Base-by-base conservation (phyloP, 495 filamentous ascomycete genomes). In the Podospora australis region DNA sequence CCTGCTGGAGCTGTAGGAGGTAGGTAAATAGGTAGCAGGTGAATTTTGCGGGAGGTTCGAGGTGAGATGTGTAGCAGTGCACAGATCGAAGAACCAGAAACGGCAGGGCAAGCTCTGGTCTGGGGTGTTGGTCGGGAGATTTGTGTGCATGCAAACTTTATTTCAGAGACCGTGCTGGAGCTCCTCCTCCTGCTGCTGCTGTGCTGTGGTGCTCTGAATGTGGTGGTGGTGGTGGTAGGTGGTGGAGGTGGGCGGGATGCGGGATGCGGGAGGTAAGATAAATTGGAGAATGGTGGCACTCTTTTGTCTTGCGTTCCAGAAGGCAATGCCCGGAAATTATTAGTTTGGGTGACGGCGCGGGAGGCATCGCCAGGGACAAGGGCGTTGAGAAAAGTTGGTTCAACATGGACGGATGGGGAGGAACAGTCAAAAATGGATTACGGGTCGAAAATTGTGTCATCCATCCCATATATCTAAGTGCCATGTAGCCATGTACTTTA, bases 321-420 rank as follows among this genome's bases (percentile, higher is more conserved):
- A 62, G 50, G 57, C 44, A 54, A 49, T 48, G 50, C 45, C 56
- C 50, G 60, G 60, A 60, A 60, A 59, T 62, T 54, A 54, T 58
- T 53, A 62, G 44, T 52, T 52, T 48, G 44, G 44, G 46, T 48
- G 59, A 46, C 48, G 50, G 54, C 29, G 49, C 44, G 56, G 59
- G 52, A 60, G 55, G 40, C 54, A 62, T 58, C 41, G 47, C 51
- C 23, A 45, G 34, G 52, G 34, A 43, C 47, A 46, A 53, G 53
- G 60, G 52, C 39, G 46, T 39, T 50, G 46, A 41, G 48, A 17
- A 21, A 22, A 14, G 40, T 19, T 24, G 25, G 36, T n/a, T n/a
- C n/a, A 46, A 28, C 36, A 48, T 24, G 25, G 30, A 16, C 29
- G 21, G 29, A 35, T 14, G 13, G 24, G 26, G 22, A 34, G 38